phyloP scores from a whole-genome alignment of 176 grass and related monocot genomes.

The Oryza coarctata region DNA sequence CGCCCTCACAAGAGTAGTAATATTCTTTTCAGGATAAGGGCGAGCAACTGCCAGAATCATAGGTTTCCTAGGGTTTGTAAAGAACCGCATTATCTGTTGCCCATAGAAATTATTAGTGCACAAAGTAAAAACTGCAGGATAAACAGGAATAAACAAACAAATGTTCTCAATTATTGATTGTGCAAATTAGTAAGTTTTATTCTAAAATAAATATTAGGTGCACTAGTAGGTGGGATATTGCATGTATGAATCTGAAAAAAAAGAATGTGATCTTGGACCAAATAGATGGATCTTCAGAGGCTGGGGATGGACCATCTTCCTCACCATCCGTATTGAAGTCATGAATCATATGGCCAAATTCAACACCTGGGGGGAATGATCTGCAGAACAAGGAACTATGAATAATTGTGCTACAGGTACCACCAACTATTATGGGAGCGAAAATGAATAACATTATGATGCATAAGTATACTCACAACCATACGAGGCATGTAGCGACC shows the following conservation, averaged over 20 bases:
- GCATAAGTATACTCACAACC: constrained; percentile 65
- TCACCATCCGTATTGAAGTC: constrained; percentile 69
- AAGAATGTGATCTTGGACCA: constrained; percentile 62
- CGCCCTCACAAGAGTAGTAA: constrained; percentile 78
- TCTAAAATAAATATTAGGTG: neutral
- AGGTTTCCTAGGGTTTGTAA: constrained; percentile 89
- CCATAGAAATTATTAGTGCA: constrained; percentile 33
- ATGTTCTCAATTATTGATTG: neutral
- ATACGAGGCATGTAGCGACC: constrained; percentile 86
- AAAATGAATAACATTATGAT: constrained; percentile 22
- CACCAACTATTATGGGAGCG: constrained; percentile 3
- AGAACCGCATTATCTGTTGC: constrained; percentile 85
- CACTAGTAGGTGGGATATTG: constrained; percentile 34
- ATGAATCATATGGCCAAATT: constrained; percentile 67
- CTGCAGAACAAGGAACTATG: constrained; percentile 43
- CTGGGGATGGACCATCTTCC: constrained; percentile 52
- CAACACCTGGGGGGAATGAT: constrained; percentile 83
- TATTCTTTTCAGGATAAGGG: constrained; percentile 79
- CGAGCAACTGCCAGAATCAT: constrained; percentile 83
- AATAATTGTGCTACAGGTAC: constrained; percentile 10
- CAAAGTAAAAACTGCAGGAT: neutral
- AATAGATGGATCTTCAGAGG: constrained; percentile 73
- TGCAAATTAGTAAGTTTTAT: neutral
- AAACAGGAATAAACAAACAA: constrained; percentile 16
- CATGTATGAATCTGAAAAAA: constrained; percentile 35